Conservation (phyloP, 129 eudicot genomes). For the Helianthus tuberosus region DNA sequence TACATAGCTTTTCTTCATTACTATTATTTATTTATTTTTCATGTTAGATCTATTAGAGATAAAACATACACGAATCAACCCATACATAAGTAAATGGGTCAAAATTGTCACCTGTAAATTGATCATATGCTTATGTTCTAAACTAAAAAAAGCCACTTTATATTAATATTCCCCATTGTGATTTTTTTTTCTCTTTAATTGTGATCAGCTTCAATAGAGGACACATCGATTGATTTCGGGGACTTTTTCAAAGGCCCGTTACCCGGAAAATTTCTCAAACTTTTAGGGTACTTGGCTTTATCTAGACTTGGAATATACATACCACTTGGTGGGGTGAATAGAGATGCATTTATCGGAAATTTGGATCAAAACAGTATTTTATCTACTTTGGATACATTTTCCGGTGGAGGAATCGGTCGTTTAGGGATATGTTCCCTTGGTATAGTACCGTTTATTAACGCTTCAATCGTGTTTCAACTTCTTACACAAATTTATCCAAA, state of each 20-base stretch:
- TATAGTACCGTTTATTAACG: conserved; percentile 96
- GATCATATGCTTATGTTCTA: background rate
- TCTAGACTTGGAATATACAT: conserved; percentile 96
- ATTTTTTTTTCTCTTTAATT: conserved; percentile 28
- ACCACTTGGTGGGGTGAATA: conserved; percentile 98
- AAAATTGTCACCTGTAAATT: background rate
- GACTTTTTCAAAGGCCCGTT: conserved; percentile 98
- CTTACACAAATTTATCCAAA: conserved; percentile 93
- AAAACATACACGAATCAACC: background rate
- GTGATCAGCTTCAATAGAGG: conserved; percentile 97
- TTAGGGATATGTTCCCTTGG: conserved; percentile 98
- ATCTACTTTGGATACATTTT: conserved; percentile 93
- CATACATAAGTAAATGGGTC: background rate
- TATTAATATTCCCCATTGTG: conserved; percentile 32
- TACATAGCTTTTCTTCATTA: background rate
- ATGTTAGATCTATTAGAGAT: background rate
- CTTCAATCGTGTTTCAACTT: conserved; percentile 97
- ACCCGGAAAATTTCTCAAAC: conserved; percentile 93
- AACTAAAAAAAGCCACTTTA: conserved; percentile 8
- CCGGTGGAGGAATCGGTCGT: conserved; percentile 99
- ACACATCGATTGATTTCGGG: conserved; percentile 92
- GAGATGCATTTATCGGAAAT: conserved; percentile 95
- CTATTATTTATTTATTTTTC: background rate
- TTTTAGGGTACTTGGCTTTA: conserved; percentile 83
- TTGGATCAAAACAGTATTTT: conserved; percentile 84